Percentiles rank a stretch among this genome's conserved stretches.
Evolutionary conservation across 2,329 filamentous ascomycete genomes (phyloP).

Genomic region (Colletotrichum tabaci): DNA sequence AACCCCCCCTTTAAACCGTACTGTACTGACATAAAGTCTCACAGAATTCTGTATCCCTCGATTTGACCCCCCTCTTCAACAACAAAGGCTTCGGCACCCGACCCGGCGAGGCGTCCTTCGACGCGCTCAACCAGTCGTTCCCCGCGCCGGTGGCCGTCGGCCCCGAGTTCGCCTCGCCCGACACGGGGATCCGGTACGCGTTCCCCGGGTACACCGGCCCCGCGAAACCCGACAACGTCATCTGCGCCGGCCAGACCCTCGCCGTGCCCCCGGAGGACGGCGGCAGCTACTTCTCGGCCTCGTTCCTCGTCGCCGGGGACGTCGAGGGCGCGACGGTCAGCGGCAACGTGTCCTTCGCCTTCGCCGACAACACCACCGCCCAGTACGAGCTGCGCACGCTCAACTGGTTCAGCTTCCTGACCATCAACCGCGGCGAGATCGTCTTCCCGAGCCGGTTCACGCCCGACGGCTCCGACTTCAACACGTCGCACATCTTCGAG

Average conservation of each 20-base stretch:
- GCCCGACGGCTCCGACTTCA: constrained; percentile 56
- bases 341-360: constrained; percentile 59
- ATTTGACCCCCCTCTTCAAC: constrained; percentile 52
- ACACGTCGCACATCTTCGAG: constrained; percentile 62
- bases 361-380: constrained; percentile 58
- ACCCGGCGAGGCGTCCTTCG: constrained; percentile 63
- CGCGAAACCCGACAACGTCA: constrained; percentile 59
- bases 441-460: constrained; percentile 60
- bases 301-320: constrained; percentile 60
- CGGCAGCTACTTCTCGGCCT: constrained; percentile 57
- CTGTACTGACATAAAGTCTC: neutral
- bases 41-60: constrained; percentile 18
- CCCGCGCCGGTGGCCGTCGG: constrained; percentile 50
- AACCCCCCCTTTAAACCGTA: neutral
- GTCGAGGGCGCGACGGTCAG: constrained; percentile 55
- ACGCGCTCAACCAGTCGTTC: constrained; percentile 58
- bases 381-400: constrained; percentile 59
- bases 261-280: constrained; percentile 45
- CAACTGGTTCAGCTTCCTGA: constrained; percentile 60
- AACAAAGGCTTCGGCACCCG: constrained; percentile 63
- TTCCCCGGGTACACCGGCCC: constrained; percentile 57
- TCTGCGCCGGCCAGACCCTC: constrained; percentile 59
- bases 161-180: constrained; percentile 55
- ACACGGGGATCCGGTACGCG: constrained; percentile 58
- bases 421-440: constrained; percentile 62